These are phyloP conservation scores for Cystobasidium ongulense DNA, from an alignment of 768 basidiomycete species.

Conservation along the genomic window DNA sequence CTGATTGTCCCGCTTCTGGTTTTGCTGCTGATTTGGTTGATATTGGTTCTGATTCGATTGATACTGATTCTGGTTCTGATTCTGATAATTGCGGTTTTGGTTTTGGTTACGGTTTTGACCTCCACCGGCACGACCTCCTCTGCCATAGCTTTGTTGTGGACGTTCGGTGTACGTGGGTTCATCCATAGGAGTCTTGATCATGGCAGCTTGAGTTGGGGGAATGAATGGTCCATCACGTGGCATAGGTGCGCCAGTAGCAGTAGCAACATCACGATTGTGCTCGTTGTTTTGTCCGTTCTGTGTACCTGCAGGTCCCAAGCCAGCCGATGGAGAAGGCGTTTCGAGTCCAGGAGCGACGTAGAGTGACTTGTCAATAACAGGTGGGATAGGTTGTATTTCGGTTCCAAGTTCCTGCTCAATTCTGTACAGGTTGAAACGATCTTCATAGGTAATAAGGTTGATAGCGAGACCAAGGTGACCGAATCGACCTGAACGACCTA, in stretches of 20 bases:
- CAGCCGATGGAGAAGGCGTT: background rate
- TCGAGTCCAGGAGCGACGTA: slow-evolving; percentile 72
- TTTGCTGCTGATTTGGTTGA: background rate
- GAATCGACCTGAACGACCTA: slow-evolving; percentile 94
- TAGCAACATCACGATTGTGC: background rate
- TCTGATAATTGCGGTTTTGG: background rate
- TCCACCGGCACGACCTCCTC: background rate
- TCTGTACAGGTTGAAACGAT: slow-evolving; percentile 91
- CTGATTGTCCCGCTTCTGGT: background rate
- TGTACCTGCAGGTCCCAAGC: background rate
- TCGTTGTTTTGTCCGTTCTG: background rate
- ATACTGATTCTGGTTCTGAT: background rate
- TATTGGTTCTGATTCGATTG: background rate
- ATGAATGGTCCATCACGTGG: background rate
- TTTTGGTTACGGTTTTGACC: background rate
- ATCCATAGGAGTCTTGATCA: background rate
- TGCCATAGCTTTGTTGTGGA: background rate
- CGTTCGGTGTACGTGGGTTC: background rate
- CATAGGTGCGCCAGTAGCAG: background rate
- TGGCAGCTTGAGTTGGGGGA: slow-evolving; percentile 9
- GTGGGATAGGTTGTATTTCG: slow-evolving; percentile 92
- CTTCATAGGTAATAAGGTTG: slow-evolving; percentile 95
- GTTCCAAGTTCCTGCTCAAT: slow-evolving; percentile 98
- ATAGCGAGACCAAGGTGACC: slow-evolving; percentile 95
- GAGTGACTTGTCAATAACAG: slow-evolving; percentile 75